Percentiles rank a stretch among this genome's conserved stretches.
These are phyloP conservation scores for Xerocomellus dryophilus DNA, from an alignment of 768 basidiomycete species.

Conservation along the genomic window DNA sequence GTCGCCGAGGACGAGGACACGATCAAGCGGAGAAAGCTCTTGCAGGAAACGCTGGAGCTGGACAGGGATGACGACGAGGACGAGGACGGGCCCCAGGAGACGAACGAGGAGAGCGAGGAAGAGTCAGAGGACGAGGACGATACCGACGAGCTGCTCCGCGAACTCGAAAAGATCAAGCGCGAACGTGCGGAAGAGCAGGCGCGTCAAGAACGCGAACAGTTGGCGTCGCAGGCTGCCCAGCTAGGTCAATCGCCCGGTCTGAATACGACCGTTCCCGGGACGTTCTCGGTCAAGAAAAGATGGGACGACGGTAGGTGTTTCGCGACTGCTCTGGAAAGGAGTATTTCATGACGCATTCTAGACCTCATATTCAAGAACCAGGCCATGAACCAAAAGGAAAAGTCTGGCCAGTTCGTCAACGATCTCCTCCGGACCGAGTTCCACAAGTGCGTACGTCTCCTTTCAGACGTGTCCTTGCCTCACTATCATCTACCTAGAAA, in stretches of 20 bases:
- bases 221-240: constrained; percentile 56
- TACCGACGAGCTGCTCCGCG: constrained; percentile 88
- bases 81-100: constrained; percentile 39
- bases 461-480: constrained; percentile 8
- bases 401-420: constrained; percentile 85
- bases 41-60: constrained; percentile 82
- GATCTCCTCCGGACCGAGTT: constrained; percentile 92
- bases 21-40: constrained; percentile 80
- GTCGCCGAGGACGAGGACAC: constrained; percentile 60
- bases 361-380: constrained; percentile 99
- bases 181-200: constrained; percentile 94
- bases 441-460: constrained; percentile 65
- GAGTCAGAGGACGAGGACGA: constrained; percentile 58
- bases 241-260: constrained; percentile 75
- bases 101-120: constrained; percentile 48
- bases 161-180: constrained; percentile 97
- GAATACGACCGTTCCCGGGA: constrained; percentile 72
- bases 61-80: constrained; percentile 87
- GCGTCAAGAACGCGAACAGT: constrained; percentile 73
- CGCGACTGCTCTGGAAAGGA: background rate
- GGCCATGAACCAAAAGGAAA: constrained; percentile 65
- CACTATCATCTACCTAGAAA: constrained; percentile 48
- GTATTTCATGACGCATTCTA: constrained; percentile 30
- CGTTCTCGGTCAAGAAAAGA: constrained; percentile 86
- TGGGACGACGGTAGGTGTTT: constrained; percentile 85